phyloP scores from a whole-genome alignment of 2,329 filamentous ascomycete genomes.

The Alternaria consortialis region DNA sequence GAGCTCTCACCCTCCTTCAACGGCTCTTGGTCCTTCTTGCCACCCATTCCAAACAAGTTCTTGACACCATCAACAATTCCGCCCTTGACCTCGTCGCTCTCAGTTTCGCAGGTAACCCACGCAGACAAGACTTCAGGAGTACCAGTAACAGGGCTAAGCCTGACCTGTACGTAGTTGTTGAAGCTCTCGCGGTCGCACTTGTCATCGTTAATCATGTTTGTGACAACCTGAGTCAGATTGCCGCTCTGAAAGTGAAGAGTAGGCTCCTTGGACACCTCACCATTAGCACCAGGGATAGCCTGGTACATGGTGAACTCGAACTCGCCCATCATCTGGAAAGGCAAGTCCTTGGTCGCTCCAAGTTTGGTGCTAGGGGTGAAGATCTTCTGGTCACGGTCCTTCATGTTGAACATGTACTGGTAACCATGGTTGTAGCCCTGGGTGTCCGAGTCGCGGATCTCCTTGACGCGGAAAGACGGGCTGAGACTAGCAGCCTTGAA shows the following conservation, averaged over 20 bases:
- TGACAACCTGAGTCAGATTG: conserved; percentile 86
- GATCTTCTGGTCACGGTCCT: conserved; percentile 80
- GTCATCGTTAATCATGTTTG: conserved; percentile 78
- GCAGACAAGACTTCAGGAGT: conserved; percentile 80
- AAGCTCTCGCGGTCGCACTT: conserved; percentile 80
- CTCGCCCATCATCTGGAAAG: conserved; percentile 82
- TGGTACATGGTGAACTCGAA: conserved; percentile 84
- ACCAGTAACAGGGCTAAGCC: conserved; percentile 75
- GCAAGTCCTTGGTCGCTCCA: conserved; percentile 82
- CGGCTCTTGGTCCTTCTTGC: conserved; percentile 81
- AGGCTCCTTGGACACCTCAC: conserved; percentile 63
- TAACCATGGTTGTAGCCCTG: conserved; percentile 77
- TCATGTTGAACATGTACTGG: conserved; percentile 75
- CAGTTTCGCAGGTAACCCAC: conserved; percentile 85
- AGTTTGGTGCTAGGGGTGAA: conserved; percentile 81
- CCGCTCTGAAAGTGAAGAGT: conserved; percentile 75
- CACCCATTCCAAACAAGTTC: conserved; percentile 93
- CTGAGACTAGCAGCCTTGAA: conserved; percentile 93
- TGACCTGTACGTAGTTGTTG: conserved; percentile 79
- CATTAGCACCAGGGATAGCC: conserved; percentile 63
- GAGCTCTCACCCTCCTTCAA: conserved; percentile 64
- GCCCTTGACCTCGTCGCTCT: conserved; percentile 74
- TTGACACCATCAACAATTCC: conserved; percentile 93
- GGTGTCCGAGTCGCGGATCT: conserved; percentile 84
- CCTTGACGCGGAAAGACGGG: conserved; percentile 96